These are phyloP conservation scores for Acmispon strigosus DNA, from an alignment of 306 rosid genomes.

Conservation along the genomic window DNA sequence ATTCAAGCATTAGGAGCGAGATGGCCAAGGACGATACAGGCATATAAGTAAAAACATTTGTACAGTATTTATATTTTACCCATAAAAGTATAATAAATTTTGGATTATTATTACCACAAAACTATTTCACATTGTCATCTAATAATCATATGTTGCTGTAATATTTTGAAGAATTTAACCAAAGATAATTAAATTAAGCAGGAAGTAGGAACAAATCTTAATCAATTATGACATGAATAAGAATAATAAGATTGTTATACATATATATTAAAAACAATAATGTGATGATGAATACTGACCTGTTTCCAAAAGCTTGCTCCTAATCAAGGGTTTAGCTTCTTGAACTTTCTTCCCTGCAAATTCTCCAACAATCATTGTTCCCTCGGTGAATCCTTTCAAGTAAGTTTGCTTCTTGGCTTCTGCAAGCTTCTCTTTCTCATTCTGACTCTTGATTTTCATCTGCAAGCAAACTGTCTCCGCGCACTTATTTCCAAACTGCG, in stretches of 20 bases:
- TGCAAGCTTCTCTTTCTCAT: conserved; percentile 89
- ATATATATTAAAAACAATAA: neutral
- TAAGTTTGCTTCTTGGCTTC: conserved; percentile 91
- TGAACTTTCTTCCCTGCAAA: conserved; percentile 65
- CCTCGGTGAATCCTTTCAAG: conserved; percentile 91
- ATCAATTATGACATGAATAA: neutral
- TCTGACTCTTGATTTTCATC: conserved; percentile 83
- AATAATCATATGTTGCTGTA: neutral
- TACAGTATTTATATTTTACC: neutral
- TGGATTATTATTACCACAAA: neutral
- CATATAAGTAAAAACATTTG: neutral
- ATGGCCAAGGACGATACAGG: neutral
- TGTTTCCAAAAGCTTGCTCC: conserved; percentile 66
- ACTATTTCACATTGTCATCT: neutral
- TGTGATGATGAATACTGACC: conserved; percentile 19
- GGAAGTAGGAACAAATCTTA: neutral
- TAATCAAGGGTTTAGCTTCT: conserved; percentile 77
- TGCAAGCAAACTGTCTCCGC: conserved; percentile 77
- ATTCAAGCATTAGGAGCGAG: neutral
- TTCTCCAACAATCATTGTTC: conserved; percentile 76
- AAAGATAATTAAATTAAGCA: neutral
- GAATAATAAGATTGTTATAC: neutral
- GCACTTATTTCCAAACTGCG: conserved; percentile 69
- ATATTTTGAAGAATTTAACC: neutral
- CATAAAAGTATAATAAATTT: neutral